Base-by-base conservation (phyloP, 2,329 filamentous ascomycete species). In the Fusarium metavorans region DNA sequence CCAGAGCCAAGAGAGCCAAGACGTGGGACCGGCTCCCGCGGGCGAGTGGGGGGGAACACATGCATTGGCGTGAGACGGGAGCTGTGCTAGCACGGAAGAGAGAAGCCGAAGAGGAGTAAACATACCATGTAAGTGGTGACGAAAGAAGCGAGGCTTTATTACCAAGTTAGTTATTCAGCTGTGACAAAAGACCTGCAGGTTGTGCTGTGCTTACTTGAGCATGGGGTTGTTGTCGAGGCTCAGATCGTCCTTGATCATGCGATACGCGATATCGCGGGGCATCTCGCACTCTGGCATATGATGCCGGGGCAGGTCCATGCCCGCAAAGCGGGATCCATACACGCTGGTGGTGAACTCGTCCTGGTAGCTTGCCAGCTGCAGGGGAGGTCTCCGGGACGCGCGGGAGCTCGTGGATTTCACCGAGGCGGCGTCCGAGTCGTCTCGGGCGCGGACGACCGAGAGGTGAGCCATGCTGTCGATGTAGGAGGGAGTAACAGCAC, bases 211-310 rank as follows among this genome's bases (percentile, higher is more conserved):
- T 77, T 85, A 94, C 92, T 93, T 94, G 73, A 97, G 89, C 88
- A 95, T 96, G 10, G 95, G 95, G 78, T 96, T 97, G 66, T 95
- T 95, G 81, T 98, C 96, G 62, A 98, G 87, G 74, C 94, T 97
- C 74, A 98, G 87, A 81, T 98, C 94, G 82, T 98, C 96, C 87
- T 95, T 96, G 88, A 98, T 98, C 94, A 98, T 93, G 58, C 95
- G 92, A 83, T 98, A 98, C n/a, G 96, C 96, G 62, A 98, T 90
- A 76, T 97, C 94, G 77, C 90, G 92, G 52, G 96, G 96, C 95
- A 98, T 98, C 84, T 97, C 94, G 23, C 85, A 80, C 78, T 98
- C 95, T 1, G 96, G 95, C 91, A 98, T 98, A 85, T 95, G 93
- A 80, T 93, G 87, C 80, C 89, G 90, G 32, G 95, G 95, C 48